Percentiles rank a stretch among this genome's conserved stretches.
These are phyloP conservation scores for Trebouxiophyceae sp. DNA, from an alignment of 163 green algal species.

Conservation along the genomic window DNA sequence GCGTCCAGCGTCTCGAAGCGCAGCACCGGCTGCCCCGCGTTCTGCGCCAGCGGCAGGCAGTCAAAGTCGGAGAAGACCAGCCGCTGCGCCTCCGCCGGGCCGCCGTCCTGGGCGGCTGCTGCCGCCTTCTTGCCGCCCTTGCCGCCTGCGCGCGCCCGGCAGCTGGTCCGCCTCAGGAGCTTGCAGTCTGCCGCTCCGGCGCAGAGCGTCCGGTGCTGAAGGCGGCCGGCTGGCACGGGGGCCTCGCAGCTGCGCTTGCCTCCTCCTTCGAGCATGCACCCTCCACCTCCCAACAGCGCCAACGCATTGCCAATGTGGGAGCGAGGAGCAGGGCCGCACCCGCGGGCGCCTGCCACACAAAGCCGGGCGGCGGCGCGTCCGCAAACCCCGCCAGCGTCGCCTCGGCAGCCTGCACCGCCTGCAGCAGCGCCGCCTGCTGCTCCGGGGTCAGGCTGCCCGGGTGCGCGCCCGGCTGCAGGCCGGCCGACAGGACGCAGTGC, in stretches of 20 bases:
- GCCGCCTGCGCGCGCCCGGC: background rate
- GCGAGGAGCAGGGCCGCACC: background rate
- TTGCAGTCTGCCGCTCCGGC: background rate
- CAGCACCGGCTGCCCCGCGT: constrained; percentile 19
- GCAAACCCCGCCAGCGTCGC: constrained; percentile 60
- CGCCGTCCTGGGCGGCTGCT: background rate
- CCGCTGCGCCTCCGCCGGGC: background rate
- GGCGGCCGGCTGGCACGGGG: too few relatives aligned
- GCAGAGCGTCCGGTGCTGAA: background rate
- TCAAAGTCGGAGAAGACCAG: constrained; percentile 71
- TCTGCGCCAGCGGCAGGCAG: constrained; percentile 62
- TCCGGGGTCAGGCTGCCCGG: constrained; percentile 11
- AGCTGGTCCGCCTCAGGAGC: background rate
- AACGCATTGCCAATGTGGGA: too few relatives aligned
- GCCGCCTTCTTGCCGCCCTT: background rate
- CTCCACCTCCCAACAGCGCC: too few relatives aligned
- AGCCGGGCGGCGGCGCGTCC: constrained; percentile 39
- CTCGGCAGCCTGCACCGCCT: constrained; percentile 46
- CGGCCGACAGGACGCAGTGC: constrained; percentile 63
- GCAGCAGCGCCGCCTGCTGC: constrained; percentile 38
- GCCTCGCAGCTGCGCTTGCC: too few relatives aligned
- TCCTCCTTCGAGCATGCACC: too few relatives aligned
- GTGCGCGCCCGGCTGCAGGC: constrained; percentile 35
- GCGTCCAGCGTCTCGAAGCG: constrained; percentile 77
- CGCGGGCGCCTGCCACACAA: constrained; percentile 35